Evolutionary conservation across 495 filamentous ascomycete genomes (phyloP), one percentile per base, ranked within the genome.

Genomic region (Tuber brumale): DNA sequence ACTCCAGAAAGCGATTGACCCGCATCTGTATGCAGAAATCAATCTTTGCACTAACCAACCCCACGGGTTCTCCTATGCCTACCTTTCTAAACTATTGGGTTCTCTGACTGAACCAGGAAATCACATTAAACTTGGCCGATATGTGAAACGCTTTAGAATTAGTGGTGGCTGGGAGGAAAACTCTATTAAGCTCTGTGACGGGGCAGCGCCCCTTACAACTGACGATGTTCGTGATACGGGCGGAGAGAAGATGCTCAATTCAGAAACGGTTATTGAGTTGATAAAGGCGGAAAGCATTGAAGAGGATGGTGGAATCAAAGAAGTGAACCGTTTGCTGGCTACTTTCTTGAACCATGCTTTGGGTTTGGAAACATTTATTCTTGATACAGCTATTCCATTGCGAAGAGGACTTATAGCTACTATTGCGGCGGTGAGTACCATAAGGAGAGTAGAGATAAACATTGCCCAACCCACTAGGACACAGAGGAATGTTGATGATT

Each of bases 11-110:
- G 45, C 69, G 19, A 51, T 80, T 27, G 78, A 80, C 42, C 78
- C 78, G 14, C 70, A 75, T 37, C 76, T 80, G n/a, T 80, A 80
- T 57, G 78, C 74, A 37, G 61, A 72, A 46, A 80, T 80, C 35
- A 72, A 39, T 21, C 77, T 79, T 14, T 51, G 70, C 2, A 76
- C 78, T 6, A 75, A 80, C 37, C 43, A 46, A 42, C 78, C 78
- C 31, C 78, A 80, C 19, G 78, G 78, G 42, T 76, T 73, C 45
- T 80, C 78, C 35, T 79, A 76, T 39, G 48, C 76, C 39, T 79
- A 80, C 42, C 61, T 80, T 43, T 45, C 51, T 31, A 42, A 69
- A 31, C 73, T 80, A 9, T 51, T 80, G n/a, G 18, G 42, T 19
- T 72, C 72, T 6, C 71, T 80, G 1, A 70, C 72, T 46, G 42